phyloP scores from a whole-genome alignment of 352 stramenopile species.

The Globisporangium paddicum region DNA sequence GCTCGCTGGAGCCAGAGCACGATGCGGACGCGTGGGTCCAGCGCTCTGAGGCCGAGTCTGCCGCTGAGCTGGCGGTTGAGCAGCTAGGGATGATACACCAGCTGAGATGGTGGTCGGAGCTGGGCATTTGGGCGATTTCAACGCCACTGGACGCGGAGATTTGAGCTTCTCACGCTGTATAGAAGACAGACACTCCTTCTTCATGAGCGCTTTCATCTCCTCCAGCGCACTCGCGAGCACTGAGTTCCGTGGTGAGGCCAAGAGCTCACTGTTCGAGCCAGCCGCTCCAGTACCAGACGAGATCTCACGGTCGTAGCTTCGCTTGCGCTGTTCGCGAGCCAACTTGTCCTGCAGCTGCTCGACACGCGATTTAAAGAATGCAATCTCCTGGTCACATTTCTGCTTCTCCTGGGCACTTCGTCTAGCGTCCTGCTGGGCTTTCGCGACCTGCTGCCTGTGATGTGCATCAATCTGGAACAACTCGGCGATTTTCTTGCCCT shows the following conservation, averaged over 20 bases:
- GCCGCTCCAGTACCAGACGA: neutral
- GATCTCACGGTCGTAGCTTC: slow-evolving; percentile 44
- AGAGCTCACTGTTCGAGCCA: slow-evolving; percentile 5
- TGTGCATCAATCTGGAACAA: slow-evolving; percentile 25
- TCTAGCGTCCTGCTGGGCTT: slow-evolving; percentile 39
- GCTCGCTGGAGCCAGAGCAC: neutral
- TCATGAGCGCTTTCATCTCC: slow-evolving; percentile 30
- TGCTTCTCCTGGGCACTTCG: slow-evolving; percentile 28
- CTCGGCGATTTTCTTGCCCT: slow-evolving; percentile 23
- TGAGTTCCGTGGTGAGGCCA: slow-evolving; percentile 11
- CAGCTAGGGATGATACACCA: neutral
- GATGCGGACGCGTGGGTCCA: slow-evolving; percentile 2
- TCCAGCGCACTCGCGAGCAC: slow-evolving; percentile 29
- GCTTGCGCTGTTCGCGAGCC: slow-evolving; percentile 41
- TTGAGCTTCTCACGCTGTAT: slow-evolving; percentile 34
- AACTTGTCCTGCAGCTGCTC: slow-evolving; percentile 46
- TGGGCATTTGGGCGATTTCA: slow-evolving; percentile 8
- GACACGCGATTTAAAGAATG: slow-evolving; percentile 25
- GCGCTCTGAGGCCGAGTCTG: slow-evolving; percentile 12
- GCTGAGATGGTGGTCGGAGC: neutral
- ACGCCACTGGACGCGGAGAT: neutral
- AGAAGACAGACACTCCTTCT: slow-evolving; percentile 23
- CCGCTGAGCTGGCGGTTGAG: neutral
- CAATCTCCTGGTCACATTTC: slow-evolving; percentile 44
- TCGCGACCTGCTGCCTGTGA: slow-evolving; percentile 28